phyloP scores from a whole-genome alignment of 2,329 filamentous ascomycete genomes.

The Stagonosporopsis cucurbitacearum region DNA sequence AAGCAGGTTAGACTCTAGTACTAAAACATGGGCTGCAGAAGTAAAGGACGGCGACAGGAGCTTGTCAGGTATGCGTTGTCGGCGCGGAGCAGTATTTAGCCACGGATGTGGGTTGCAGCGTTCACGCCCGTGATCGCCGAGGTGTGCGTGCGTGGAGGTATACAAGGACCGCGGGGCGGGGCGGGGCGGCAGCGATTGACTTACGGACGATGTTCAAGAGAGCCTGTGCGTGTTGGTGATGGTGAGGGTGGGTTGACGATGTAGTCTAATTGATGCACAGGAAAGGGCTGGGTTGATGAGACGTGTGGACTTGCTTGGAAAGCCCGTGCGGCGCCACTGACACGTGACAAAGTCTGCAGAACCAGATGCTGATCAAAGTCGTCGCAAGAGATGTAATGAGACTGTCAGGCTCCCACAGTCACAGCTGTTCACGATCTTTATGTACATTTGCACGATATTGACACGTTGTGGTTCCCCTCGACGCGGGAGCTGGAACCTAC shows the following conservation, averaged over 20 bases:
- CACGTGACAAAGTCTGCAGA: constrained; percentile 42
- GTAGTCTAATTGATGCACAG: constrained; percentile 50
- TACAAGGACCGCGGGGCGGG: constrained; percentile 24
- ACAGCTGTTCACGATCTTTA: constrained; percentile 22
- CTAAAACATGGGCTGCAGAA: constrained; percentile 17
- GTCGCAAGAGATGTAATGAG: constrained; percentile 28
- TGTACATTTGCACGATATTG: constrained; percentile 26
- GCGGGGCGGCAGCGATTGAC: constrained; percentile 31
- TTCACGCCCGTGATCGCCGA: constrained; percentile 31
- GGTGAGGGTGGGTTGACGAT: constrained; percentile 44
- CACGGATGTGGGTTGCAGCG: constrained; percentile 37
- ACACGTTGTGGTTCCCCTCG: constrained; percentile 41
- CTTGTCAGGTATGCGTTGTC: constrained; percentile 13
- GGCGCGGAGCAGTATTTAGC: constrained; percentile 31
- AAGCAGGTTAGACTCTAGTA: constrained; percentile 22
- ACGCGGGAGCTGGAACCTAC: constrained; percentile 23
- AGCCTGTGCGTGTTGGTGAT: constrained; percentile 44
- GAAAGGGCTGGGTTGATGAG: constrained; percentile 48
- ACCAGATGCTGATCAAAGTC: constrained; percentile 30
- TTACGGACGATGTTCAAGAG: constrained; percentile 48
- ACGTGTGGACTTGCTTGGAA: constrained; percentile 35
- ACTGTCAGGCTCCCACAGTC: background rate
- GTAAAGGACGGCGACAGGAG: constrained; percentile 13
- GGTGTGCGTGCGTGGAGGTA: constrained; percentile 18
- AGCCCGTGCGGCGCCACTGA: constrained; percentile 31